These are phyloP conservation scores for Pichia cactophila DNA, from an alignment of 1,139 yeast genomes.

Conservation along the genomic window DNA sequence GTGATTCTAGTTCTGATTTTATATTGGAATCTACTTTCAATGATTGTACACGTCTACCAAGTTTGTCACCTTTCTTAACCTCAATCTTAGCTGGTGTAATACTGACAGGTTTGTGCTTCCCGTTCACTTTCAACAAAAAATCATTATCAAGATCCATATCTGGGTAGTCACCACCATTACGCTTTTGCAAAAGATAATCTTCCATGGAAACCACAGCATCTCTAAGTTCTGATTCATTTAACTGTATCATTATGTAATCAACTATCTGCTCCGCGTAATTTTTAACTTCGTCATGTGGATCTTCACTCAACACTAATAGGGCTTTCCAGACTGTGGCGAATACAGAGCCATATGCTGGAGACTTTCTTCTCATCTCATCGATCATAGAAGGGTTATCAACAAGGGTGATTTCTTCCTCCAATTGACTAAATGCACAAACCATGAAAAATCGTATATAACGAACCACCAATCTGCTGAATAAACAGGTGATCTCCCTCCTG, in stretches of 20 bases:
- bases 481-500: constrained; percentile 73
- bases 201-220: constrained; percentile 60
- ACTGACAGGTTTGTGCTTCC: background rate
- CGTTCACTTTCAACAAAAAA: constrained; percentile 1
- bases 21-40: constrained; percentile 14
- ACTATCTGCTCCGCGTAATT: constrained; percentile 67
- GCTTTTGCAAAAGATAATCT: constrained; percentile 49
- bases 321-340: constrained; percentile 87
- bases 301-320: constrained; percentile 71
- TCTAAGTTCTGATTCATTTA: constrained; percentile 58
- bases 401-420: constrained; percentile 71
- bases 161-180: constrained; percentile 13
- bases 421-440: constrained; percentile 80
- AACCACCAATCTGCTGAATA: constrained; percentile 65
- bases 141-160: background rate
- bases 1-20: constrained; percentile 5
- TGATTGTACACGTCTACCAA: constrained; percentile 21
- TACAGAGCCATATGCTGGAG: constrained; percentile 81
- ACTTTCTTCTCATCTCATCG: constrained; percentile 51
- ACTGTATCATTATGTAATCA: constrained; percentile 60
- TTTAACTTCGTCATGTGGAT: constrained; percentile 81
- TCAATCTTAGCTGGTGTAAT: background rate
- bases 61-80: background rate
- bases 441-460: constrained; percentile 69
- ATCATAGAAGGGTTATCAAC: constrained; percentile 54